phyloP scores from a whole-genome alignment of 805 yeast species.

The Saccharomycopsis fibuligera region DNA sequence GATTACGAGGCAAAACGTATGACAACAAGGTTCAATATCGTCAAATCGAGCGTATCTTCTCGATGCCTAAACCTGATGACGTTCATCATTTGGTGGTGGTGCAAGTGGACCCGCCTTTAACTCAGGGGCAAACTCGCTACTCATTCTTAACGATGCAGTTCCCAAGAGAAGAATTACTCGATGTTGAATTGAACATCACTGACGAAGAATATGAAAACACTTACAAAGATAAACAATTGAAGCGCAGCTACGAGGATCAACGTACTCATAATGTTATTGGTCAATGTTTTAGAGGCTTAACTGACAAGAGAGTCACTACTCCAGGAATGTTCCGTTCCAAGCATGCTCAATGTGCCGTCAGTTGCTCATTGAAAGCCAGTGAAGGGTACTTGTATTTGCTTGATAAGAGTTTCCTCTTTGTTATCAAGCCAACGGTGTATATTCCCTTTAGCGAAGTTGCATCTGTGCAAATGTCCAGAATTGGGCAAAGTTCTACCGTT shows the following conservation, averaged over 20 bases:
- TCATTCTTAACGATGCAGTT: conserved; percentile 90
- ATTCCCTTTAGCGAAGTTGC: conserved; percentile 81
- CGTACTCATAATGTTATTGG: conserved; percentile 82
- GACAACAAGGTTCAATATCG: conserved; percentile 91
- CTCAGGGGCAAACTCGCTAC: conserved; percentile 97
- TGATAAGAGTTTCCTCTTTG: conserved; percentile 83
- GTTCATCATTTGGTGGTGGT: conserved; percentile 79
- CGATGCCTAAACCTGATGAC: conserved; percentile 92
- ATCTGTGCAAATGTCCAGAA: conserved; percentile 77
- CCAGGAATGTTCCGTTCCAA: conserved; percentile 80
- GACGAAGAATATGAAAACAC: conserved; percentile 74
- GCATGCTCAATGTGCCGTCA: conserved; percentile 76
- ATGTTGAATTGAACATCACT: conserved; percentile 77
- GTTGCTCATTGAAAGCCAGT: conserved; percentile 89
- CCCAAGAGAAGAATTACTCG: conserved; percentile 83
- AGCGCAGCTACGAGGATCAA: conserved; percentile 62
- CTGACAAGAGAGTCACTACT: conserved; percentile 76
- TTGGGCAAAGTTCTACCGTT: conserved; percentile 67
- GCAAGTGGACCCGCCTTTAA: conserved; percentile 92
- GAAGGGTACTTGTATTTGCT: conserved; percentile 93
- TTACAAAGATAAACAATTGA: conserved; percentile 70
- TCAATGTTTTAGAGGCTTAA: conserved; percentile 82
- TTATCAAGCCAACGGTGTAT: conserved; percentile 89
- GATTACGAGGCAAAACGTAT: conserved; percentile 94
- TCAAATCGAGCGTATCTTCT: conserved; percentile 84